Conservation (phyloP, 805 yeast species). For the Ogataea naganishii region DNA sequence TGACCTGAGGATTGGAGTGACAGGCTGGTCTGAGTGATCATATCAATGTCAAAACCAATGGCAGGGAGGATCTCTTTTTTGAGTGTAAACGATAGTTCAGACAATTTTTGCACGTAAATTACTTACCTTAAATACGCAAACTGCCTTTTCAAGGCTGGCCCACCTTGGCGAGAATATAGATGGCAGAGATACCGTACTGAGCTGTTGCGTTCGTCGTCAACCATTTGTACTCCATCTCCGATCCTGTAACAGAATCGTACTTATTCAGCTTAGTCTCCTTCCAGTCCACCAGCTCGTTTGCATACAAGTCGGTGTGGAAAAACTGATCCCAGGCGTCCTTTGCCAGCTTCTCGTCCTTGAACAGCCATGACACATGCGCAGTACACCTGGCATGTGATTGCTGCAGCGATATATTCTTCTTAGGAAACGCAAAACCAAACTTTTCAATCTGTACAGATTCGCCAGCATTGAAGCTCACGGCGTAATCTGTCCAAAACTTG, state of each 20-base stretch:
- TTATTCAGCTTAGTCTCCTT: not conserved
- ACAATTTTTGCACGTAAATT: no score
- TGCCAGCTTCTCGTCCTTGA: slow-evolving; percentile 1
- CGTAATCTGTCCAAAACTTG: slow-evolving; percentile 8
- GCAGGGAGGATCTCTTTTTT: no score
- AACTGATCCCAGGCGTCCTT: slow-evolving; percentile 7
- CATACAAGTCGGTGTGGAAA: slow-evolving; percentile 5
- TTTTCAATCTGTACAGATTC: slow-evolving; percentile 1
- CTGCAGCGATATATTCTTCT: slow-evolving; percentile 2
- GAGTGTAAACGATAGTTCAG: no score
- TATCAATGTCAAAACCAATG: no score
- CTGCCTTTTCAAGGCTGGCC: no score
- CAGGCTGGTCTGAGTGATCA: no score
- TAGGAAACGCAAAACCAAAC: slow-evolving; percentile 5
- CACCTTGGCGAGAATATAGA: slow-evolving; percentile 1
- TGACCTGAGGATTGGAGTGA: no score
- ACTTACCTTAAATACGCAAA: no score
- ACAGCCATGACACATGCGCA: slow-evolving; percentile 4
- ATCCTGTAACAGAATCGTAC: slow-evolving; percentile 3
- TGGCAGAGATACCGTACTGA: slow-evolving; percentile 4
- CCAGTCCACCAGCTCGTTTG: slow-evolving; percentile 2
- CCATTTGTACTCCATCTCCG: not conserved
- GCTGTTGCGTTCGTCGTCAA: slow-evolving; percentile 4
- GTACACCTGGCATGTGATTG: slow-evolving; percentile 8
- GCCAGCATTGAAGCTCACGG: slow-evolving; percentile 3